Evolutionary conservation across 148 eudicot genomes (phyloP), one percentile per base, ranked within the genome.

Genomic region (Amaranthus hypochondriacus): DNA sequence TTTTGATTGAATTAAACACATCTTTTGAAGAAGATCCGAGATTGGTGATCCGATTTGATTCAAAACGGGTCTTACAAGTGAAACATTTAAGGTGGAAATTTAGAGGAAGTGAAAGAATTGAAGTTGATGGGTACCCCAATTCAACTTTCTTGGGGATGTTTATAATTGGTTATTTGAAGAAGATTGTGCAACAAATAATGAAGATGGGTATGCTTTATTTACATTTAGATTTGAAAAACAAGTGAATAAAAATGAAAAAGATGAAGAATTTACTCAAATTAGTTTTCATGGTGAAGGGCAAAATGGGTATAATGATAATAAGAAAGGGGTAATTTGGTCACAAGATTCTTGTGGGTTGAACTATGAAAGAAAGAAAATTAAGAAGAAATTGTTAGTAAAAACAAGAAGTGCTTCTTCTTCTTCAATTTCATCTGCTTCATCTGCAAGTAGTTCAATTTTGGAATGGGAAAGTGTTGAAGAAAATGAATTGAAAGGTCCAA

Each of bases 381-480:
- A 76, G 87, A 84, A 75, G 75, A 88, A 82, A 56, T 82, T 88
- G 58, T 72, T 83, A 39, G 84, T 78, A 56, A 83, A 83, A 49
- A 81, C 81, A 0, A 75, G 87, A 51, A 88, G 89, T 53, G 77
- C 91, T 3, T 85, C 89, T 2, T 87, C 92, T 1, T 83, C 92
- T 5, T 87, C 91, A 0, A 50, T 87, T 13, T 92, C 97, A 0
- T 89, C 95, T 9, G 86, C 80, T 4, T 85, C 92, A 9, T 89
- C 92, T 0, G 84, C 85, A 8, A 86, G 97, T 59, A 81, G 89
- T 21, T 92, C 97, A 7, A 89, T 91, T 4, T 79, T 91, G 90
- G 97, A 89, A 43, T 91, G 97, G 97, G 97, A 81, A 13, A 90
- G 95, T 76, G 85, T 86, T 39, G 96, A 90, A 59, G 97, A 92